Evolutionary conservation across 2,329 filamentous ascomycete species (phyloP), one percentile per base, ranked within the genome.

Genomic region (Aspergillus pseudoviridinutans): DNA sequence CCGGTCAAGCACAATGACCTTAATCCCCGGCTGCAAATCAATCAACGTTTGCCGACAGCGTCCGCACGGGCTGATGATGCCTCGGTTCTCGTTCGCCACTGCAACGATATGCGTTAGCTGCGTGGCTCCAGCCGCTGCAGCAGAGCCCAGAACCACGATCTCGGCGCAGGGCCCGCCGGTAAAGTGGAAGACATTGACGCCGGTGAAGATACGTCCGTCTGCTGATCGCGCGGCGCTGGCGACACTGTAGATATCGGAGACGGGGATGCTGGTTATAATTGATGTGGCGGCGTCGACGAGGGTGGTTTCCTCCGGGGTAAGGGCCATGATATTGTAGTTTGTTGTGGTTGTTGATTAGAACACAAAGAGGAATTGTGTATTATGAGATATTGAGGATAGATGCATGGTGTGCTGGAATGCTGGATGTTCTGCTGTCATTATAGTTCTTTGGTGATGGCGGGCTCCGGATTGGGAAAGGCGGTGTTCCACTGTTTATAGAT

Each of bases 141-240:
- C 68, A 20, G 58, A 59, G 6, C 68, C 68, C 24, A 71, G 56
- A 10, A 65, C 64, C 20, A 69, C 68, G 10, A 70, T 62, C 46
- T 70, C 66, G 9, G 68, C 68, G 55, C 68, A 71, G 22, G 68
- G 68, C 1, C 68, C 67, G n/a, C 68, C 67, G 0, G 63, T 69
- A 49, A 62, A 61, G 52, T 68, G 67, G 49, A 64, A 66, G 46
- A 67, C 66, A 29, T 69, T 68, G 50, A 67, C 64, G 14, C 64
- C 67, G 2, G 63, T 64, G 58, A 65, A 68, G 47, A 67, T 56
- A 10, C 61, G 63, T 12, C 63, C 66, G 24, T 65, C 59, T 1
- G 55, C 49, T 17, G 60, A 52, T 9, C 62, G 54, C 3, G 61
- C 61, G 20, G 67, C 54, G 49, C 62, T 64, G 51, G 61, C 59